These are phyloP conservation scores for Rhinocladiella mackenziei DNA, from an alignment of 2,329 filamentous ascomycete species.

Conservation along the genomic window DNA sequence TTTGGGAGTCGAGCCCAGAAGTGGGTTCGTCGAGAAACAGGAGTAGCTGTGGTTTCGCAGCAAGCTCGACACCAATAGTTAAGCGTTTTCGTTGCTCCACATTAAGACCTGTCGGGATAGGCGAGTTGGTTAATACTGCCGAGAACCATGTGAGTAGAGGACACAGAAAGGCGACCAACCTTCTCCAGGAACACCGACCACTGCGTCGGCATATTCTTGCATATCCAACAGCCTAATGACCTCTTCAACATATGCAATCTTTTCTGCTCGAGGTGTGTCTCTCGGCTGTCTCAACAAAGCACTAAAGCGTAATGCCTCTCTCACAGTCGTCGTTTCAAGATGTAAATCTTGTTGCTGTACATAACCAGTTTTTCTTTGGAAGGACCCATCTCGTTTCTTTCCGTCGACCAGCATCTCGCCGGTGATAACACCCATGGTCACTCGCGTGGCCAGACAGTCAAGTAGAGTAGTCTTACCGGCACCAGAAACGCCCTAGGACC, in stretches of 20 bases:
- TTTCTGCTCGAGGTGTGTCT: too few relatives aligned
- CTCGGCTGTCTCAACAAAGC: too few relatives aligned
- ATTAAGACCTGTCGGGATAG: too few relatives aligned
- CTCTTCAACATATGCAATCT: constrained; percentile 87
- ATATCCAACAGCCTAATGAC: constrained; percentile 85
- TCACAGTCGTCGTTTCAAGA: constrained; percentile 74
- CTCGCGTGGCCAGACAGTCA: constrained; percentile 76
- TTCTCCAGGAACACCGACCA: constrained; percentile 67
- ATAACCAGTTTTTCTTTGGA: constrained; percentile 88
- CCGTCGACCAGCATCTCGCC: too few relatives aligned
- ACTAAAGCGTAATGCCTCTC: too few relatives aligned
- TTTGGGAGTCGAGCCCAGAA: constrained; percentile 60
- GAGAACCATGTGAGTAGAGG: too few relatives aligned
- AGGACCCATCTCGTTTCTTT: constrained; percentile 66
- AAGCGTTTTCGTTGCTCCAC: constrained; percentile 67
- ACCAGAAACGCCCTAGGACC: constrained; percentile 78
- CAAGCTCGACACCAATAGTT: constrained; percentile 89
- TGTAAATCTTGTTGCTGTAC: constrained; percentile 91
- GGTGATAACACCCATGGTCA: too few relatives aligned
- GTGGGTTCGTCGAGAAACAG: constrained; percentile 69
- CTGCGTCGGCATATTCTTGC: constrained; percentile 53
- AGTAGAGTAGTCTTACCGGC: constrained; percentile 92
- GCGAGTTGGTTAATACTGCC: too few relatives aligned
- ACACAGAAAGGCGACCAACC: too few relatives aligned
- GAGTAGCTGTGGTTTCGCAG: constrained; percentile 62